Base-by-base conservation (phyloP, 2,329 filamentous ascomycete genomes). In the Sclerotinia nivalis region DNA sequence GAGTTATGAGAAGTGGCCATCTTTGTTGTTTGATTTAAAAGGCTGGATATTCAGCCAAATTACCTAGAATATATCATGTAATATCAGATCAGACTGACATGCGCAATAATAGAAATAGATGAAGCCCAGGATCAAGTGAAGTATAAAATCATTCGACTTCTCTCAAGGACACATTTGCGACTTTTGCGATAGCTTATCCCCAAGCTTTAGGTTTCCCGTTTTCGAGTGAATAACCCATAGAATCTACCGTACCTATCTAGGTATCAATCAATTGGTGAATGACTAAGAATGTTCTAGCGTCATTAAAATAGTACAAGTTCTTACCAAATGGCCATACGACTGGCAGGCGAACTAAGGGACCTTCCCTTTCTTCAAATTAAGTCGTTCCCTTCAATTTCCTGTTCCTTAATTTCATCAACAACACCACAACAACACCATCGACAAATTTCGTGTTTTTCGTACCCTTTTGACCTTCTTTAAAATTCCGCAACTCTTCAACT, bases 1-100 rank as follows among this genome's bases (percentile, higher is more conserved):
- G 87, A 88, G 78, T 85, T 84, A 71, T 84, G 81, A 72, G 81
- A 80, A 74, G 84, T 80, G 72, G 85, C 84, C 87, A 89, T 89
- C 74, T 73, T 81, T 78, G 73, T 60, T 54, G 31, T 43, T 43
- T 66, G n/a, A 66, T 59, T 58, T 22, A 40, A 54, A 68, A 64
- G 77, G 78, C 78, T 79, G 76, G 56, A 68, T 70, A n/a, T 66
- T 76, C 78, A 79, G 78, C 78, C 78, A 74, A 72, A 70, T 55
- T 70, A 55, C 15, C 40, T 61, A 52, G 60, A 70, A 49, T 47
- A 60, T 74, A 70, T 74, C 77, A 79, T 79, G 72, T 70, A 77
- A 68, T n/a, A 20, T 13, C 45, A 5, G 18, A 43, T 43, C 40
- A 15, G 15, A n/a, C 8, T 15, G 22, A 37, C 37, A 13, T 40